Evolutionary conservation across 2,329 filamentous ascomycete species (phyloP), one percentile per base, ranked within the genome.

Genomic region (Pestalotiopsis sp.): DNA sequence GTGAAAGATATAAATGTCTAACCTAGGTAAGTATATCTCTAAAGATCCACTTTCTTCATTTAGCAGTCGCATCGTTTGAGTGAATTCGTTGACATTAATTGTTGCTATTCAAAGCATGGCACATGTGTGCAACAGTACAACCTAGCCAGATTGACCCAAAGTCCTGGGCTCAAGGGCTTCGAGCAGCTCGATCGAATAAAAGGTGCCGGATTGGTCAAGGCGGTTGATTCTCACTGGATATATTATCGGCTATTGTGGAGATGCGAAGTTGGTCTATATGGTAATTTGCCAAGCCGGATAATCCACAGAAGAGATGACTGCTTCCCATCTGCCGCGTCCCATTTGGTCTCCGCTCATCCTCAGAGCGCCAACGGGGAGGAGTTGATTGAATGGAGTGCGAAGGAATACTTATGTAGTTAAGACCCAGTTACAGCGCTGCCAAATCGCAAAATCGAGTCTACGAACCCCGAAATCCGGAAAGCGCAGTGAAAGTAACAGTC

Each of bases 241-340:
- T 64, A 49, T 45, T 64, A 12, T 25, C 39, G 14, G n/a, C 17
- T 31, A 45, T 64, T 64, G 61, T 31, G 6, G n/a, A 5, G 36
- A 11, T 11, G 12, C 39, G 12, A 17, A 49, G 9, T n/a, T 20
- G 20, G 12, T 64, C 2, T 64, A 64, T 64, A 49, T 9, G 9
- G 25, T 17, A 49, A 52, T 45, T 64, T 20, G 62, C 67, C 67
- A 68, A 68, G 67, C 52, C 67, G 67, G 67, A 23, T 65, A 49
- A 60, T 68, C 41, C 38, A 36, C 57, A 38, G 31, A 58, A 52
- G 45, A 13, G 20, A 13, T 14, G 14, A 52, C 11, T 49, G 14
- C 11, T 14, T 25, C 25, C 62, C 59, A 59, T 23, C 39, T 49
- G 61, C 38, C 41, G n/a, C 36, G 59, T 7, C 14, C 9, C 38